phyloP scores from a whole-genome alignment of 2,329 filamentous ascomycete genomes.

The Coniochaeta sp. region DNA sequence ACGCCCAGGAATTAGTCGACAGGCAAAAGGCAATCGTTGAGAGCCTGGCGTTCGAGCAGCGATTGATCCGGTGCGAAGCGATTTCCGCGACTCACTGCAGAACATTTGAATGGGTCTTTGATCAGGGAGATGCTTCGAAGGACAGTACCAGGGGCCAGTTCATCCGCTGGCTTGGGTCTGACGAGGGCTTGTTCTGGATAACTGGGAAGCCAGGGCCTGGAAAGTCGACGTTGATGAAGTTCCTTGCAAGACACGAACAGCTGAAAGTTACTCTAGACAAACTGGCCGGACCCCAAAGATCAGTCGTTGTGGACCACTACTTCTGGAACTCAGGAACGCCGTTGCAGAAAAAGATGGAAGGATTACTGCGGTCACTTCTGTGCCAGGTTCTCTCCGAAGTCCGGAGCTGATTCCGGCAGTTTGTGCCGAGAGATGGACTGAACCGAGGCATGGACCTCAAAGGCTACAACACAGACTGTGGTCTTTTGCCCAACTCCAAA shows the following conservation, averaged over 20 bases:
- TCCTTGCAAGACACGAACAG: background rate
- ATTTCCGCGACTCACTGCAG: too few relatives aligned
- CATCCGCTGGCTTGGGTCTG: too few relatives aligned
- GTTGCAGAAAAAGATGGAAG: conserved; percentile 2
- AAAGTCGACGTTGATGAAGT: background rate
- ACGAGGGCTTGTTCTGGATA: too few relatives aligned
- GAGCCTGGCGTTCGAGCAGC: too few relatives aligned
- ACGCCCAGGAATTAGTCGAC: too few relatives aligned
- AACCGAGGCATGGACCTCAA: too few relatives aligned
- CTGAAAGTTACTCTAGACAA: background rate
- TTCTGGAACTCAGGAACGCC: conserved; percentile 2
- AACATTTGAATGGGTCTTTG: too few relatives aligned
- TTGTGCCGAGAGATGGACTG: background rate
- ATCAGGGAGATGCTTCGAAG: too few relatives aligned
- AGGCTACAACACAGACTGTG: background rate
- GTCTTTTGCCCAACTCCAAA: background rate
- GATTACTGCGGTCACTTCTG: conserved; percentile 2
- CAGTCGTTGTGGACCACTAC: background rate
- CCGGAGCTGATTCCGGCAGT: background rate
- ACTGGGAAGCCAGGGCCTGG: too few relatives aligned
- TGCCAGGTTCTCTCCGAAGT: background rate
- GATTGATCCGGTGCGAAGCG: too few relatives aligned
- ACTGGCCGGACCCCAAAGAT: background rate
- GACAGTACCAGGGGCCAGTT: too few relatives aligned
- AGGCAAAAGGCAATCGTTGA: too few relatives aligned